Base-by-base conservation (phyloP, 768 basidiomycete genomes). In the Hypsizygus marmoreus region DNA sequence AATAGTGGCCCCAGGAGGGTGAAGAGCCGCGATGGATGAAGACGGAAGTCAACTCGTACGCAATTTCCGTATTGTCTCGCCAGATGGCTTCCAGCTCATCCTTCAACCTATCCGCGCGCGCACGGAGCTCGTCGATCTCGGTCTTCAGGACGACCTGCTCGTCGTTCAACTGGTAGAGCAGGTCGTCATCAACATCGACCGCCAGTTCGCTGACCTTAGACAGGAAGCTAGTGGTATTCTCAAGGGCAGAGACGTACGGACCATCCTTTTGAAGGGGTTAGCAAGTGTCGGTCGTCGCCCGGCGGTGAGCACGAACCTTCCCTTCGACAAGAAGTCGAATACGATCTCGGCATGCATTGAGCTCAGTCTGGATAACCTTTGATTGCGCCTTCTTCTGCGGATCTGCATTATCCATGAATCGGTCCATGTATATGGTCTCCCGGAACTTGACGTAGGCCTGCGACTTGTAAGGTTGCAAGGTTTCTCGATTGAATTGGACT, bases 401-500 rank as follows among this genome's bases (percentile, higher is more conserved):
- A 57, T 88, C 78, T 2, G 82, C 87, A 37, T 74, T 79, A 49
- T 91, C 87, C 60, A 95, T 71, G 72, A 95, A 99, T 11, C 97
- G 85, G 64, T 97, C 94, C 80, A 98, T 82, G 59, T 81, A 86
- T 11, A 99, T 74, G 8, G 82, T 88, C 65, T 94, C 89, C 13
- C 77, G 83, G 60, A 95, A 97, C 57, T 85, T 88, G 53, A 99
- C 86, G 64, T 93, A 95, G 3, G 92, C 93, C 60, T 99, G 95
- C 4, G 91, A 93, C 66, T 99, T 99, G 74, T 90, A 93, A 12
- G 93, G 86, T 53, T 94, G 89, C 44, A 91, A 76, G 1, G 88
- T 92, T 54, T 91, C 87, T 7, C 92, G 81, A 61, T 98, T 92
- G 71, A 93, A 98, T 76, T 95, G 93, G 4, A 93, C 94, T 46